phyloP scores from a whole-genome alignment of 495 filamentous ascomycete genomes.

The Aspergillus haitiensis region DNA sequence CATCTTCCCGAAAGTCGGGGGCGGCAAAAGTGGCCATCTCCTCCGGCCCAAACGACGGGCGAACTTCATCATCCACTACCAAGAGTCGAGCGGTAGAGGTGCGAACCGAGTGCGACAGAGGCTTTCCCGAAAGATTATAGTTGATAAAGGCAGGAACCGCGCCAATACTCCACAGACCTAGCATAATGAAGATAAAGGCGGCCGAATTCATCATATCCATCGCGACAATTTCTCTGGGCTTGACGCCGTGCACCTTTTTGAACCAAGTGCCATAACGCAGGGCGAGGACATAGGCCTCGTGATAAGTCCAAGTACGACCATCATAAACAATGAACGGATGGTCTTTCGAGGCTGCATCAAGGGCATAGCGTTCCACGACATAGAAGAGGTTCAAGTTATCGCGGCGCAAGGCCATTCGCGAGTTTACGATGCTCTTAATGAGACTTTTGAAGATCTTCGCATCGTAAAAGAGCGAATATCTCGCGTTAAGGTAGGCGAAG shows the following conservation, averaged over 20 bases:
- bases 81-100: conserved; percentile 68
- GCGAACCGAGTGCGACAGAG: conserved; percentile 76
- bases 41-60: conserved; percentile 47
- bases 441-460: conserved; percentile 51
- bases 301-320: conserved; percentile 75
- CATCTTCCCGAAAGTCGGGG: conserved; percentile 45
- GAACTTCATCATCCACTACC: conserved; percentile 72
- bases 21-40: conserved; percentile 47
- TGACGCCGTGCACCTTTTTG: conserved; percentile 65
- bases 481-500: conserved; percentile 81
- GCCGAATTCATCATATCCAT: conserved; percentile 87
- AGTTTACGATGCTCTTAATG: conserved; percentile 41
- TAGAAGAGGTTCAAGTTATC: conserved; percentile 79
- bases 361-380: conserved; percentile 67
- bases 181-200: conserved; percentile 76
- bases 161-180: conserved; percentile 87
- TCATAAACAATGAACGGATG: conserved; percentile 71
- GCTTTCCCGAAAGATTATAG: conserved; percentile 77
- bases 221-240: conserved; percentile 79
- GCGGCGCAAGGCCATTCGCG: conserved; percentile 46
- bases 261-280: conserved; percentile 84
- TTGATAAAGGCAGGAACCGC: conserved; percentile 93
- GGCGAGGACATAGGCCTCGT: conserved; percentile 71
- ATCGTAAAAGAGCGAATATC: conserved; percentile 68
- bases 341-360: conserved; percentile 54